phyloP scores from a whole-genome alignment of 306 rosid species.

The Rosa multiflora region DNA sequence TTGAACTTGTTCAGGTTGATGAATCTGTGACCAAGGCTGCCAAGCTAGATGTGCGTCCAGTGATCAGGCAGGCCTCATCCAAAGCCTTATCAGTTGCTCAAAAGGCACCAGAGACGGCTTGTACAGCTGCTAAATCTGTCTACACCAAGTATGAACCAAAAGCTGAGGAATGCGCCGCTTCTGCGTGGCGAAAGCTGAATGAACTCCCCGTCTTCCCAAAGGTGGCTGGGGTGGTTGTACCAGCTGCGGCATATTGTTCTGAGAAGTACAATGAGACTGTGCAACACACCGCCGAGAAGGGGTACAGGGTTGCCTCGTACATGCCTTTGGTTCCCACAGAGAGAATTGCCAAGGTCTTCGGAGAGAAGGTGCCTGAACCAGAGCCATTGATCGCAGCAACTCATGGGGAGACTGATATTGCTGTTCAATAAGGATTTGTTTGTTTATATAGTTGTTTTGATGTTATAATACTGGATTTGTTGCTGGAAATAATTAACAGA shows the following conservation, averaged over 20 bases:
- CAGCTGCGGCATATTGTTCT: constrained; percentile 42
- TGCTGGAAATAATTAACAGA: background rate
- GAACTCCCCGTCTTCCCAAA: constrained; percentile 74
- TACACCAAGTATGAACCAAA: constrained; percentile 70
- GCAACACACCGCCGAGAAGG: constrained; percentile 38
- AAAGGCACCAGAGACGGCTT: constrained; percentile 40
- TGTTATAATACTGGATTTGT: background rate
- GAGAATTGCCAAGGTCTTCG: constrained; percentile 44
- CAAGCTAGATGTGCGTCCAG: constrained; percentile 58
- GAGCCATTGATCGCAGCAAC: constrained; percentile 26
- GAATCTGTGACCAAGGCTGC: constrained; percentile 59
- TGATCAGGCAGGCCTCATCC: constrained; percentile 63
- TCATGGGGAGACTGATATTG: constrained; percentile 25
- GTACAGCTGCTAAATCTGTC: constrained; percentile 55
- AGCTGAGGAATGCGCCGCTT: constrained; percentile 46
- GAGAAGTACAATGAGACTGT: constrained; percentile 52
- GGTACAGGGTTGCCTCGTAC: constrained; percentile 46
- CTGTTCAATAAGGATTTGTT: constrained; percentile 4
- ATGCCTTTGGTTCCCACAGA: constrained; percentile 53
- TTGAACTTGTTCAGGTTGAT: constrained; percentile 46
- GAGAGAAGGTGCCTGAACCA: constrained; percentile 15
- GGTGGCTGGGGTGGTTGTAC: constrained; percentile 47
- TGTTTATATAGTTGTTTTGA: background rate
- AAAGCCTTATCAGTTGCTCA: constrained; percentile 50
- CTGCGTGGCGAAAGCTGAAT: constrained; percentile 56